These are phyloP conservation scores for Chlorella sp. DNA, from an alignment of 139 green algal species.

Conservation along the genomic window DNA sequence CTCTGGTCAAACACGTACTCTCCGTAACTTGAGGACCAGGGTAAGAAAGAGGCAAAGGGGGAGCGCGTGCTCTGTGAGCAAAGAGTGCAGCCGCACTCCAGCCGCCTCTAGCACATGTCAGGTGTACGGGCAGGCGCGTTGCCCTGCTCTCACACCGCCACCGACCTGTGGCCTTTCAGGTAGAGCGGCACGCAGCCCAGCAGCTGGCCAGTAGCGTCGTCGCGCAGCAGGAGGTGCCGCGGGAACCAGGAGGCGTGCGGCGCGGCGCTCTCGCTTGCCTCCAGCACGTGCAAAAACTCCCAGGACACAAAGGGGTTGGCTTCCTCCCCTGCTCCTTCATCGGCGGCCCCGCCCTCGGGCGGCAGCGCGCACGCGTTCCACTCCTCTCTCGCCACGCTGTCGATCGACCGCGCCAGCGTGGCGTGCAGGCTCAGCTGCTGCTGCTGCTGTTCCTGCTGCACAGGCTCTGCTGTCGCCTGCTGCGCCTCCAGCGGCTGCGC, in stretches of 20 bases:
- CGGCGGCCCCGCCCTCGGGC: too few relatives aligned
- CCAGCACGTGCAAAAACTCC: slow-evolving; percentile 69
- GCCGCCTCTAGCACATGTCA: too few relatives aligned
- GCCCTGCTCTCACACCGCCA: too few relatives aligned
- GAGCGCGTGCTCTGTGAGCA: neutral
- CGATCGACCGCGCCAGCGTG: slow-evolving; percentile 19
- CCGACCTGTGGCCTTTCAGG: slow-evolving; percentile 72
- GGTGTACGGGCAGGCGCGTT: too few relatives aligned
- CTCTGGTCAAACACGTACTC: slow-evolving; percentile 90
- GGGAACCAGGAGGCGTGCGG: slow-evolving; percentile 67
- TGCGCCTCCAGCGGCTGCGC: too few relatives aligned
- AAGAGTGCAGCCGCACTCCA: too few relatives aligned
- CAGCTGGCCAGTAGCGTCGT: slow-evolving; percentile 39
- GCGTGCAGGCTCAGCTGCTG: slow-evolving; percentile 2
- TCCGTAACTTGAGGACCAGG: slow-evolving; percentile 32
- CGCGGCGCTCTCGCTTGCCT: slow-evolving; percentile 63
- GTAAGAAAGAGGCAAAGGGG: neutral
- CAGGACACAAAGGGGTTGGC: slow-evolving; percentile 80
- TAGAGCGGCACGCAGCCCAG: slow-evolving; percentile 69
- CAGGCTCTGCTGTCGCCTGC: too few relatives aligned
- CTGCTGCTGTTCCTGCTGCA: neutral
- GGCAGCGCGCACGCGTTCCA: slow-evolving; percentile 77
- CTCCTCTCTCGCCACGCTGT: slow-evolving; percentile 44
- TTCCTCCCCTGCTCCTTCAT: slow-evolving; percentile 26
- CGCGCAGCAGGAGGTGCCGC: slow-evolving; percentile 65